Evolutionary conservation across 345 rosid species (phyloP).

Genomic region (Nasturtium officinale): DNA sequence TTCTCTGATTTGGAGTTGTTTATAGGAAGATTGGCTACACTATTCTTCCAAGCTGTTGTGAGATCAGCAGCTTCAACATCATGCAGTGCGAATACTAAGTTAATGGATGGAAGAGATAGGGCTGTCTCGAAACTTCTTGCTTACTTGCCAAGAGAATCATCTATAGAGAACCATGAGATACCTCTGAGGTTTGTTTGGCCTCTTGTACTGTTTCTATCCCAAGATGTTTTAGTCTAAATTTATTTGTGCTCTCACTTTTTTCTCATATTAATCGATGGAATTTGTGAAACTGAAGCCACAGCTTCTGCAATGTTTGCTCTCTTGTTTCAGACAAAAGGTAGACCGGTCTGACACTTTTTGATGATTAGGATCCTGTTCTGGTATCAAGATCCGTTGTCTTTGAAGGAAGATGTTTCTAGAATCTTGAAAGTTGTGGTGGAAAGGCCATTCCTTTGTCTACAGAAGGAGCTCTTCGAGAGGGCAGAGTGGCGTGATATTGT

Average conservation of each 20-base stretch:
- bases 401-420: slow-evolving; percentile 61
- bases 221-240: not conserved
- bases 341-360: slow-evolving; percentile 42
- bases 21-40: slow-evolving; percentile 49
- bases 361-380: slow-evolving; percentile 65
- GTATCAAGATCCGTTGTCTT: slow-evolving; percentile 65
- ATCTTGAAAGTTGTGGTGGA: slow-evolving; percentile 54
- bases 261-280: not conserved
- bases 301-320: slow-evolving; percentile 25
- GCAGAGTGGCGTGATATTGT: slow-evolving; percentile 52
- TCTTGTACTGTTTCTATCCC: not conserved
- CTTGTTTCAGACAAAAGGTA: slow-evolving; percentile 35
- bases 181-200: slow-evolving; percentile 67
- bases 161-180: slow-evolving; percentile 44
- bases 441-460: slow-evolving; percentile 71
- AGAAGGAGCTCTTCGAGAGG: slow-evolving; percentile 58
- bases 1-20: slow-evolving; percentile 14
- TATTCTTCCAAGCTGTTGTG: slow-evolving; percentile 54
- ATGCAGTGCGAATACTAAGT: slow-evolving; percentile 28
- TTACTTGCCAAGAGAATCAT: slow-evolving; percentile 50
- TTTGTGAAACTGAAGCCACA: slow-evolving; percentile 24
- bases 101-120: slow-evolving; percentile 37
- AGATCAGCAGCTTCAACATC: slow-evolving; percentile 57
- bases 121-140: slow-evolving; percentile 50
- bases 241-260: not conserved